Conservation (phyloP, 2,329 filamentous ascomycete genomes). For the Canariomyces notabilis region DNA sequence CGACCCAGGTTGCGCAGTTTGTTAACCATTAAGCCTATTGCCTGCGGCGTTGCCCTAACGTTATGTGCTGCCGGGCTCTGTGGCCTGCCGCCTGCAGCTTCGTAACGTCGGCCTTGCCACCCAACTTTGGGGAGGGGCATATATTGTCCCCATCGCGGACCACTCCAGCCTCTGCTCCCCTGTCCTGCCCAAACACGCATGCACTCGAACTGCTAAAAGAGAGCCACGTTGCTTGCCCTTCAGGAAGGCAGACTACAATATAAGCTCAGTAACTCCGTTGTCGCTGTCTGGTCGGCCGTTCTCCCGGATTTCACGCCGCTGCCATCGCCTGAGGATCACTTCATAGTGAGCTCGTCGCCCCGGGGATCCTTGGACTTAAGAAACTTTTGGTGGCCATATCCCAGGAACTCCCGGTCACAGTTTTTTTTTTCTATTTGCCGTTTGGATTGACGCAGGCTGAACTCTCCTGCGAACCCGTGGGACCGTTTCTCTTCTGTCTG, state of each 20-base stretch:
- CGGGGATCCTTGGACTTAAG: conserved; percentile 24
- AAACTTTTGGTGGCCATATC: conserved; percentile 22
- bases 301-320: conserved; percentile 15
- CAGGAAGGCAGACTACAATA: conserved; percentile 11
- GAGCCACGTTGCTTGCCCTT: conserved; percentile 17
- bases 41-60: conserved; percentile 9
- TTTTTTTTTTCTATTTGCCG: conserved; percentile 21
- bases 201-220: conserved; percentile 9
- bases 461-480: conserved; percentile 10
- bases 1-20: conserved; percentile 9
- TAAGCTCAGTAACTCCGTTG: conserved; percentile 18
- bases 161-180: conserved; percentile 10
- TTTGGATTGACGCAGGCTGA: conserved; percentile 16
- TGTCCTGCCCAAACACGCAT: conserved; percentile 11
- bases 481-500: conserved; percentile 14
- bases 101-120: conserved; percentile 23
- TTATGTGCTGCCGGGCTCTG: conserved; percentile 8
- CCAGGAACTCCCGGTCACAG: conserved; percentile 25
- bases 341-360: conserved; percentile 24
- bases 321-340: conserved; percentile 19
- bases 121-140: conserved; percentile 17
- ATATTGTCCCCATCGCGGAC: conserved; percentile 24
- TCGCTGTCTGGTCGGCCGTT: conserved; percentile 16
- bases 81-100: conserved; percentile 11
- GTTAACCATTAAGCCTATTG: conserved; percentile 9